Conservation (phyloP, 495 filamentous ascomycete species). For the Haplographium delicatum region DNA sequence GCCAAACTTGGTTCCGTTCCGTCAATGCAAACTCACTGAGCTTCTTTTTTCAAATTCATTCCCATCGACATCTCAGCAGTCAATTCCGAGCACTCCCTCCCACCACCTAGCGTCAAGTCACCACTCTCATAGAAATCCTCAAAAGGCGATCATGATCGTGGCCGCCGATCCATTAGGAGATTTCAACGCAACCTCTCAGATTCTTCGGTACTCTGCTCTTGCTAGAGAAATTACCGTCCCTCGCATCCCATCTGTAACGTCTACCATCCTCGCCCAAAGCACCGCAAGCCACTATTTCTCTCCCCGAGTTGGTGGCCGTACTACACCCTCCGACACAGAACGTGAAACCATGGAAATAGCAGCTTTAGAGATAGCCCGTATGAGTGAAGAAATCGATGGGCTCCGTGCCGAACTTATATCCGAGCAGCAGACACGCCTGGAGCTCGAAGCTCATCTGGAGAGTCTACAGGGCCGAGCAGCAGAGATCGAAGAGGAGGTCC, state of each 20-base stretch:
- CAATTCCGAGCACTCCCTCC: constrained; percentile 13
- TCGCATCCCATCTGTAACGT: constrained; percentile 69
- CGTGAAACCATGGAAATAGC: constrained; percentile 72
- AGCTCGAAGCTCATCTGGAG: constrained; percentile 53
- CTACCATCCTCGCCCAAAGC: constrained; percentile 29
- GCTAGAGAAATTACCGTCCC: constrained; percentile 92
- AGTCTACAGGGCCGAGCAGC: constrained; percentile 59
- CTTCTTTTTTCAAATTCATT: constrained; percentile 95
- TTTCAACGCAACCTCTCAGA: constrained; percentile 94
- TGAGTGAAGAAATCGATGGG: constrained; percentile 74
- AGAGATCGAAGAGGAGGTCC: constrained; percentile 74
- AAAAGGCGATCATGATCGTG: constrained; percentile 93
- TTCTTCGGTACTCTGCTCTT: constrained; percentile 89
- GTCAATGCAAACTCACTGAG: constrained; percentile 96
- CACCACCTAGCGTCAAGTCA: constrained; percentile 18
- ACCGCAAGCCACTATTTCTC: constrained; percentile 29
- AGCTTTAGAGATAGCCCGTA: constrained; percentile 63
- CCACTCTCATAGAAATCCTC: constrained; percentile 51
- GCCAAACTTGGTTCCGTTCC: constrained; percentile 80
- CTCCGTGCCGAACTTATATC: constrained; percentile 52
- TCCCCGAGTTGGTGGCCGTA: constrained; percentile 39
- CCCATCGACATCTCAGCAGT: constrained; percentile 54
- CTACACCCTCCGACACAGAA: constrained; percentile 43
- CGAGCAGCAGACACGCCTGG: constrained; percentile 49
- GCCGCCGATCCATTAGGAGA: constrained; percentile 92